Evolutionary conservation across 1,139 yeast species (phyloP), one percentile per base, ranked within the genome.

Genomic region (Pichiaceae sp.): DNA sequence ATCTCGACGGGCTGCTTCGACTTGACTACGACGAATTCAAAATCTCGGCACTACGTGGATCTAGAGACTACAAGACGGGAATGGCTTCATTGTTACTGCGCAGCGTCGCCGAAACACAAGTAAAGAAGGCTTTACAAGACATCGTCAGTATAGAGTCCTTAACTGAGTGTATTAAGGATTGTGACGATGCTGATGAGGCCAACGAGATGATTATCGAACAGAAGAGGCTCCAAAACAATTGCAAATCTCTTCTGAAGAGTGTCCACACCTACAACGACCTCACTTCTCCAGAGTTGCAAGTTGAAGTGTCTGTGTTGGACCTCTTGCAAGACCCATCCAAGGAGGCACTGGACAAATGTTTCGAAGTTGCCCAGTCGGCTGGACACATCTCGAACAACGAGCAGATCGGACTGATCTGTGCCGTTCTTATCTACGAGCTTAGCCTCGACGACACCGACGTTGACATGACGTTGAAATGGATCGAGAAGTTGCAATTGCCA

Each of bases 381-480:
- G 29, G 28, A 6, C 33, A 18, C 9, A 31, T 20, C 9, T 34
- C 18, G 12, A 17, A 37, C n/a, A 52, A 46, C 17, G 17, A 43
- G 2, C 42, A 43, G 23, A 31, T 40, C 17, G 52, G 49, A 1
- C 37, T 53, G 15, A 28, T 48, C 16, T 49, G 53, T 35, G 43
- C 49, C 30, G 46, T 47, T 9, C 32, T 52, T 29, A 48, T 48
- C 35, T 47, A 44, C 34, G 47, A 51, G 35, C 36, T 52, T 17
- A 8, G 15, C 6, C 32, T 47, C 27, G 34, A 42, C 28, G 33
- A 38, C 1, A 35, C 38, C 7, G 38, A 48, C 30, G 41, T 38
- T 28, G 37, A 32, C 19, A 25, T 32, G 17, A 15, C 45, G 4
- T 24, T 41, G 16, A 38, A 35, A 6, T 47, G 48, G 49, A 33